phyloP scores from a whole-genome alignment of 306 rosid species.

The Fragaria nilgerrensis region DNA sequence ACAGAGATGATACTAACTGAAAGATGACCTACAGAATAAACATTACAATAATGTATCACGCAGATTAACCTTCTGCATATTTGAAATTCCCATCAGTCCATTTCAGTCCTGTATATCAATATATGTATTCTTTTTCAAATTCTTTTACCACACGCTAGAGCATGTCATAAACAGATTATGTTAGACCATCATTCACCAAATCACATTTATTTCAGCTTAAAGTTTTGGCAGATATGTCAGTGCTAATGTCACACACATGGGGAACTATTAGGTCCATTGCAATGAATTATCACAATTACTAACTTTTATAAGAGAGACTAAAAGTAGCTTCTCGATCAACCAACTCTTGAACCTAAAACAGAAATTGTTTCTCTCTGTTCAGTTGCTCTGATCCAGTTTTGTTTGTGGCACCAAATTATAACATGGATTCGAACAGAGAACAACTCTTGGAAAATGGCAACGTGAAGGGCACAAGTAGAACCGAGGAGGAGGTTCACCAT shows the following conservation, averaged over 20 bases:
- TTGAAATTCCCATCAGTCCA: not conserved
- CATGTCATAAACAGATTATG: not conserved
- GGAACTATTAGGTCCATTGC: not conserved
- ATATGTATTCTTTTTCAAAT: not conserved
- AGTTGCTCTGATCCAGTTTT: not conserved
- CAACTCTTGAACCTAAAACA: not conserved
- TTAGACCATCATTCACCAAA: not conserved
- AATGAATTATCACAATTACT: not conserved
- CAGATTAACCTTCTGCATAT: not conserved
- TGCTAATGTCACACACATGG: not conserved
- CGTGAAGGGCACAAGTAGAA: constrained; percentile 32
- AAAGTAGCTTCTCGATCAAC: not conserved
- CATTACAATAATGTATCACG: not conserved
- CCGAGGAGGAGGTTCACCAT: constrained; percentile 40
- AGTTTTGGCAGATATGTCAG: not conserved
- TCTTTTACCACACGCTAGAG: not conserved
- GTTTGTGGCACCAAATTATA: not conserved
- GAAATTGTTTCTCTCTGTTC: not conserved
- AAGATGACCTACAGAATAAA: not conserved
- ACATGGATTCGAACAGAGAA: constrained; percentile 54
- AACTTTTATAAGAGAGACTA: not conserved
- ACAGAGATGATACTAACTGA: not conserved
- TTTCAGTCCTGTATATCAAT: not conserved
- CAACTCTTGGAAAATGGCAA: constrained; percentile 63
- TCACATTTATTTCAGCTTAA: not conserved